Evolutionary conservation across 495 filamentous ascomycete genomes (phyloP).

Genomic region (Evernia prunastri): DNA sequence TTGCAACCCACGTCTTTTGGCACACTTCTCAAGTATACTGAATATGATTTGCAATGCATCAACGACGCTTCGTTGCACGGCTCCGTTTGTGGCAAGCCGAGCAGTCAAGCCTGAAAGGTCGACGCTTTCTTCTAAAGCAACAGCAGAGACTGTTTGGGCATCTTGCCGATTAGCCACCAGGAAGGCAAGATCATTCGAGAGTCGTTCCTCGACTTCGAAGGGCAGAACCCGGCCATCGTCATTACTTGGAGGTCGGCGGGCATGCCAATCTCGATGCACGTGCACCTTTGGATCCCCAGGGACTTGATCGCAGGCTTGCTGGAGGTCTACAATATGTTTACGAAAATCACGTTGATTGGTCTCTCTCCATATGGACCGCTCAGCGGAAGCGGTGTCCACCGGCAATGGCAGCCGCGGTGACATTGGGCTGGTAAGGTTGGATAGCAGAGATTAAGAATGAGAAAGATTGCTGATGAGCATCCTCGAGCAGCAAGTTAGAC

Average conservation of each 20-base stretch:
- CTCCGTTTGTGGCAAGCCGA: slow-evolving; percentile 17
- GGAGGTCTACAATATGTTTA: slow-evolving; percentile 15
- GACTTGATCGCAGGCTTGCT: slow-evolving; percentile 8
- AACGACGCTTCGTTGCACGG: not conserved
- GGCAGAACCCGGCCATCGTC: slow-evolving; percentile 7
- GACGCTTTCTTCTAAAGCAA: slow-evolving; percentile 17
- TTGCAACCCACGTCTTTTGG: slow-evolving; percentile 13
- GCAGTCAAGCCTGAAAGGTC: slow-evolving; percentile 12
- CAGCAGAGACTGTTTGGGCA: slow-evolving; percentile 3
- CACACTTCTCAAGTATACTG: slow-evolving; percentile 6
- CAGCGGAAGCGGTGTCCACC: slow-evolving; percentile 18
- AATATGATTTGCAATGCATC: slow-evolving; percentile 9
- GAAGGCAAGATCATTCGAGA: slow-evolving; percentile 21
- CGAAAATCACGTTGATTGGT: slow-evolving; percentile 19
- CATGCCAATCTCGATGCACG: too few species aligned
- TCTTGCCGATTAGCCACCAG: slow-evolving; percentile 17
- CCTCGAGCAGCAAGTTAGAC: too few species aligned
- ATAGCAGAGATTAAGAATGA: not conserved
- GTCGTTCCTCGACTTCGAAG: slow-evolving; percentile 20
- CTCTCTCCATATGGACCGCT: slow-evolving; percentile 22
- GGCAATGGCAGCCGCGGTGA: not conserved
- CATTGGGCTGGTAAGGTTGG: not conserved
- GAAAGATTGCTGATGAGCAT: too few species aligned
- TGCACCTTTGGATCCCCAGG: slow-evolving; percentile 11
- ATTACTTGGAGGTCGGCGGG: too few species aligned